Evolutionary conservation across 2,329 filamentous ascomycete genomes (phyloP).

Genomic region (Diaporthe citrichinensis): DNA sequence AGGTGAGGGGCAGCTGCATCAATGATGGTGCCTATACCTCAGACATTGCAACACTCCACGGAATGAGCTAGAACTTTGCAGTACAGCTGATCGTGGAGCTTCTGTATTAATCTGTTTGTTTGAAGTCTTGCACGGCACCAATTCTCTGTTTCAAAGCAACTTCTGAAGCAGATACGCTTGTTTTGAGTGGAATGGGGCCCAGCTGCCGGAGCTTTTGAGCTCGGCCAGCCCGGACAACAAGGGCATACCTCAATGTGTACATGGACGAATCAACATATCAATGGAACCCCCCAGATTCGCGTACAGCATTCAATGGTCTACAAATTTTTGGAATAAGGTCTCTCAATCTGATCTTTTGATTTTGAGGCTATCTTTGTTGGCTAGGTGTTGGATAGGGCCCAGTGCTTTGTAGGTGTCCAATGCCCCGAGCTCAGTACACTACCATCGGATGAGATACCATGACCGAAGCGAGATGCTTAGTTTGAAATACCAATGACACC

Average conservation of each 20-base stretch:
- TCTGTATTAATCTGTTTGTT: neutral
- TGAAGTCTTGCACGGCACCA: too few relatives aligned
- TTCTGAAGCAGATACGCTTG: neutral
- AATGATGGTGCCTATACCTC: neutral
- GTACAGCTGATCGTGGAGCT: neutral
- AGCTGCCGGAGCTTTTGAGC: neutral
- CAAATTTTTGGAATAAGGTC: neutral
- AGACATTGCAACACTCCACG: neutral
- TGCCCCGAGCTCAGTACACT: neutral
- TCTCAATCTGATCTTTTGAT: neutral
- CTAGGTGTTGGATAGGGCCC: neutral
- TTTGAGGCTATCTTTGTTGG: neutral
- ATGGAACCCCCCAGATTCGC: too few relatives aligned
- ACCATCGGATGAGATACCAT: neutral
- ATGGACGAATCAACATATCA: neutral
- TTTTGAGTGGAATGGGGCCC: neutral
- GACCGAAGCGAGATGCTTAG: slow-evolving; percentile 58
- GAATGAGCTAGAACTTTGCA: neutral
- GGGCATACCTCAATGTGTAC: neutral
- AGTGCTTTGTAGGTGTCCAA: neutral
- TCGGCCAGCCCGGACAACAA: neutral
- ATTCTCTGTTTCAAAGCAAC: neutral
- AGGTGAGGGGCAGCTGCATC: slow-evolving; percentile 16
- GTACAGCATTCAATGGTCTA: neutral
- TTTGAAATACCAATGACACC: slow-evolving; percentile 93